Percentiles rank a stretch among this genome's conserved stretches.
Conservation (phyloP, 2,329 filamentous ascomycete genomes). For the Cytospora mali region DNA sequence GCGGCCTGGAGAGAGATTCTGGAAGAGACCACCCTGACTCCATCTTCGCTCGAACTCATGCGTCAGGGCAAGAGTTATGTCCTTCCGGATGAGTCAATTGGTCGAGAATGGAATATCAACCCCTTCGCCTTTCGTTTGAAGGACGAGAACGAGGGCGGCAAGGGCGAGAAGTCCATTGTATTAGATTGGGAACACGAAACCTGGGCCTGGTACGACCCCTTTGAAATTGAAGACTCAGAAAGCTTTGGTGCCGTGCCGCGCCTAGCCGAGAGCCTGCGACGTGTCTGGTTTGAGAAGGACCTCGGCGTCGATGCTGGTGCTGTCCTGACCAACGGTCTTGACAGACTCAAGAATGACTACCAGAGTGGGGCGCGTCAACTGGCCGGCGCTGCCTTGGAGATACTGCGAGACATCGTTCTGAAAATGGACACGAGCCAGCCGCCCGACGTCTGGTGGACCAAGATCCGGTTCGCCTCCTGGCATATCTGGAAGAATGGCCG, state of each 20-base stretch:
- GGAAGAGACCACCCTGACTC: slow-evolving; percentile 62
- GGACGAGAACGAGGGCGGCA: slow-evolving; percentile 39
- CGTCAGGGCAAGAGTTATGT: slow-evolving; percentile 61
- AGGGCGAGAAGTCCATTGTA: slow-evolving; percentile 49
- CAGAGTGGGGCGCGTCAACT: slow-evolving; percentile 62
- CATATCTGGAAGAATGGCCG: slow-evolving; percentile 66
- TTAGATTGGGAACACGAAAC: slow-evolving; percentile 66
- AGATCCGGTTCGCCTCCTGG: slow-evolving; percentile 60
- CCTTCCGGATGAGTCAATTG: slow-evolving; percentile 55
- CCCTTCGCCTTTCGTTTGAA: slow-evolving; percentile 63
- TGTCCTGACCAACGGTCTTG: slow-evolving; percentile 50
- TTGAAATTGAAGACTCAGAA: slow-evolving; percentile 49
- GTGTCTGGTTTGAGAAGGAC: slow-evolving; percentile 62
- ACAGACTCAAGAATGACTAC: slow-evolving; percentile 56
- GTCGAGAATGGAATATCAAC: slow-evolving; percentile 63
- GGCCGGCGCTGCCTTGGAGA: slow-evolving; percentile 54
- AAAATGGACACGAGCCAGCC: slow-evolving; percentile 35
- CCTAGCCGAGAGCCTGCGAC: slow-evolving; percentile 57
- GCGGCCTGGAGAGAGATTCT: slow-evolving; percentile 64
- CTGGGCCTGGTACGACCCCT: slow-evolving; percentile 60
- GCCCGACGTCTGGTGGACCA: slow-evolving; percentile 55
- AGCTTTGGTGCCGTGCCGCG: slow-evolving; percentile 57
- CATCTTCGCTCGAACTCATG: slow-evolving; percentile 50
- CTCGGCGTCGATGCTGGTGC: slow-evolving; percentile 49
- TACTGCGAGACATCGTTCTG: slow-evolving; percentile 50